These are phyloP conservation scores for Trypanosoma avium DNA, from an alignment of 208 protist species.

Conservation along the genomic window DNA sequence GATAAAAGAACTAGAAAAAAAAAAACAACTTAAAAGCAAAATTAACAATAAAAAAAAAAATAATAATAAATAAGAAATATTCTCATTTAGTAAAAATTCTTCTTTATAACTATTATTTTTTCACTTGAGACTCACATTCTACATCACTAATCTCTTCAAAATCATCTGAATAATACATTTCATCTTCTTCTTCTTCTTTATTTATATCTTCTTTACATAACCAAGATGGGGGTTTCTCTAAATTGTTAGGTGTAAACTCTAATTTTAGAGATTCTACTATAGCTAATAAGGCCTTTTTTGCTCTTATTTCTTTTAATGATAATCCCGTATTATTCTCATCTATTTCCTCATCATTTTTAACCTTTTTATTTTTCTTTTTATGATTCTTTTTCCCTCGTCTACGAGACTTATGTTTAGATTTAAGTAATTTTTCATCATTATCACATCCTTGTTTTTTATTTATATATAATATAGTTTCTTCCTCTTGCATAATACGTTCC, in stretches of 20 bases:
- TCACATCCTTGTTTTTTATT: not conserved
- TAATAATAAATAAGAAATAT: not conserved
- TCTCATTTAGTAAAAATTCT: no score
- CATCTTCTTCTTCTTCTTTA: conserved; percentile 1
- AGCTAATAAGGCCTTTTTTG: conserved; percentile 11
- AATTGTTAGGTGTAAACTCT: not conserved
- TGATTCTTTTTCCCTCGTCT: not conserved
- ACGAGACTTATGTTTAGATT: not conserved
- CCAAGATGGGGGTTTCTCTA: conserved; percentile 23
- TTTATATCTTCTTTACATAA: not conserved
- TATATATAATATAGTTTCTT: conserved; percentile 6
- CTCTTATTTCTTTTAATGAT: not conserved
- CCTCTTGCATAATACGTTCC: conserved; percentile 17
- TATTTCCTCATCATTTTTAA: not conserved
- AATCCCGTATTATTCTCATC: not conserved
- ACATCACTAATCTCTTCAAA: conserved; percentile 42
- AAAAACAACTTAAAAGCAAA: no score
- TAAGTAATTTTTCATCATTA: not conserved
- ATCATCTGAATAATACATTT: conserved; percentile 45
- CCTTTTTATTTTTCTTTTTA: not conserved
- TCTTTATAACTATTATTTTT: not conserved
- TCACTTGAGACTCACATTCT: not conserved
- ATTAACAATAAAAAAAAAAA: conserved; percentile 1
- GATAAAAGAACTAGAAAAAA: no score
- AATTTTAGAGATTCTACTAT: conserved; percentile 23